Base-by-base conservation (phyloP, 768 basidiomycete genomes). In the Boletus rubroflammeus region DNA sequence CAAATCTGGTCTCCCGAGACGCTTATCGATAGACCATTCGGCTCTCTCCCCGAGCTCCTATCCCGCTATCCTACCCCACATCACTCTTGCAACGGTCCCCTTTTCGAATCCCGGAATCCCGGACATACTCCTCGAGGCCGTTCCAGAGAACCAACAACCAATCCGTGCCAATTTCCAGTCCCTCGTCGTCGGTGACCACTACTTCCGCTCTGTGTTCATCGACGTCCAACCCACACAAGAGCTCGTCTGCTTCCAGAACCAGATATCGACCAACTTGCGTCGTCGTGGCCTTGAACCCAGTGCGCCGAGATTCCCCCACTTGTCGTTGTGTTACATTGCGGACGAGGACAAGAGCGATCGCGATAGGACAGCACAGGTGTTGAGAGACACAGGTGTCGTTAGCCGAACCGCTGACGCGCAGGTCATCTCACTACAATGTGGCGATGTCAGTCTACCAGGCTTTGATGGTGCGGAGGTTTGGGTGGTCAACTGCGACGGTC, bases 251-350 rank as follows among this genome's bases (percentile, higher is more conserved):
- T 67, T 91, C 31, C 85, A 85, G 58, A 66, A 59, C 29, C 60
- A 74, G 29, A 71, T 90, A 28, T 75, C 80, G 51, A 61, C 62
- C 6, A 59, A 63, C 23, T 59, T 78, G n/a, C 61, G 56, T 40
- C 48, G 38, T 21, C 65, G 77, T 23, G 65, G 66, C 5, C 54
- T 78, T 8, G 70, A 77, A 23, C 75, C 79, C 2, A 62, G 62
- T 3, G 82, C 86, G 1, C 85, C 86, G 0, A 68, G 73, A 34
- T 86, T 81, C 57, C 85, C 88, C 7, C 90, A 92, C 66, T 57
- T 90, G 57, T 91, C 90, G 34, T 60, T 92, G 54, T 84, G 80
- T 62, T 92, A 92, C 64, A 83, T 90, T 55, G 75, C 74, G 26
- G 82, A 90, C 54, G 75, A 76, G n/a, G 88, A 90, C 57, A 77